These are phyloP conservation scores for Talaromyces sp. DNA, from an alignment of 2,329 filamentous ascomycete species.

Conservation along the genomic window DNA sequence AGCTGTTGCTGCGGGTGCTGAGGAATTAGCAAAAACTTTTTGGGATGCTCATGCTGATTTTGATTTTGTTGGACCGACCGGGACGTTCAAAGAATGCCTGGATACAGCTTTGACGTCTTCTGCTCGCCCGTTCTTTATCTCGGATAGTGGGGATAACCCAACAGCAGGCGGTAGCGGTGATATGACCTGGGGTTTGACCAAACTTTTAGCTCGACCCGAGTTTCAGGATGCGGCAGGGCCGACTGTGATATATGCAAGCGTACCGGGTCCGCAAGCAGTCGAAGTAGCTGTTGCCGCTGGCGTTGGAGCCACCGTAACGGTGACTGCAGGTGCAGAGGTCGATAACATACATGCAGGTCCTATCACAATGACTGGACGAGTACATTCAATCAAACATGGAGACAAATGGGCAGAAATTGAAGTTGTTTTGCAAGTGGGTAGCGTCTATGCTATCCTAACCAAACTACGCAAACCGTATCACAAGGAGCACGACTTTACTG, in stretches of 20 bases:
- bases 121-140: constrained; percentile 52
- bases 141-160: constrained; percentile 56
- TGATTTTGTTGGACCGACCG: constrained; percentile 53
- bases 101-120: constrained; percentile 43
- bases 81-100: constrained; percentile 47
- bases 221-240: constrained; percentile 40
- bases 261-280: constrained; percentile 49
- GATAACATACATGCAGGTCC: constrained; percentile 50
- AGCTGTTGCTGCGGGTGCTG: constrained; percentile 40
- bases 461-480: constrained; percentile 55
- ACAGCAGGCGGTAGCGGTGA: constrained; percentile 56
- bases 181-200: constrained; percentile 51
- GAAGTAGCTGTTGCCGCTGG: constrained; percentile 45
- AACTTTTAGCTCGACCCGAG: constrained; percentile 47
- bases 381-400: constrained; percentile 52
- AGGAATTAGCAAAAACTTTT: constrained; percentile 47
- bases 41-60: constrained; percentile 50
- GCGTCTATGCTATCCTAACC: constrained; percentile 52
- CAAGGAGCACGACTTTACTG: constrained; percentile 51
- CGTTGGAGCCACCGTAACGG: constrained; percentile 48
- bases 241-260: constrained; percentile 53
- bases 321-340: constrained; percentile 52
- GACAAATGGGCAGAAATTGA: constrained; percentile 50
- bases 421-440: constrained; percentile 51
- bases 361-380: constrained; percentile 50